Percentiles rank a stretch among this genome's conserved stretches.
Evolutionary conservation across 441 rosid genomes (phyloP).

Genomic region (Omphalea diandra): DNA sequence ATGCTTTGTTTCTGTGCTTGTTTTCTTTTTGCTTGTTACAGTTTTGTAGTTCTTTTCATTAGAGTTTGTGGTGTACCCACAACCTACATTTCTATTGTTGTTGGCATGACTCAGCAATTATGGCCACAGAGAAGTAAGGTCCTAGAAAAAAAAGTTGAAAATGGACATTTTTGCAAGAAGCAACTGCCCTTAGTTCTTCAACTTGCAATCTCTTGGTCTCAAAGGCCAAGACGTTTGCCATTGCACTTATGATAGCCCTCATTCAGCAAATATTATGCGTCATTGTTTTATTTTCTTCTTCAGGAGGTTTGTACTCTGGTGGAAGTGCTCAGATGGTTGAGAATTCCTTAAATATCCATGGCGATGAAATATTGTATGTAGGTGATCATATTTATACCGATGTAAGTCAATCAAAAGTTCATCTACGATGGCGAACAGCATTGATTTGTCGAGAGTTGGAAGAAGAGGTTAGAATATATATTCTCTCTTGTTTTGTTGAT

Average conservation of each 20-base stretch:
- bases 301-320: slow-evolving; percentile 92
- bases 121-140: not conserved
- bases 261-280: slow-evolving; percentile 3
- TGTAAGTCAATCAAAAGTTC: slow-evolving; percentile 92
- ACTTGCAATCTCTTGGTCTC: not conserved
- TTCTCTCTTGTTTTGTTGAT: not conserved
- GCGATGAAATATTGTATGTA: slow-evolving; percentile 91
- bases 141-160: not conserved
- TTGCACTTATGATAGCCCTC: not conserved
- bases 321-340: slow-evolving; percentile 99
- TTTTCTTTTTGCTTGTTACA: not conserved
- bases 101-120: not conserved
- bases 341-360: slow-evolving; percentile 80
- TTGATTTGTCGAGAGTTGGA: slow-evolving; percentile 92
- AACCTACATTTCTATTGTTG: not conserved
- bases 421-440: slow-evolving; percentile 97
- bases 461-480: slow-evolving; percentile 63
- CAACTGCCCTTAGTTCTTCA: not conserved
- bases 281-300: slow-evolving; percentile 24
- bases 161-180: not conserved
- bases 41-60: not conserved
- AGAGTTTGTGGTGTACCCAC: not conserved
- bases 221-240: not conserved
- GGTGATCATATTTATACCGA: slow-evolving; percentile 98
- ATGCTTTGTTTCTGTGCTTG: slow-evolving; percentile 20